Percentiles rank a stretch among this genome's conserved stretches.
Conservation (phyloP, 2,329 filamentous ascomycete species). For the Ambrosiella cleistominuta region DNA sequence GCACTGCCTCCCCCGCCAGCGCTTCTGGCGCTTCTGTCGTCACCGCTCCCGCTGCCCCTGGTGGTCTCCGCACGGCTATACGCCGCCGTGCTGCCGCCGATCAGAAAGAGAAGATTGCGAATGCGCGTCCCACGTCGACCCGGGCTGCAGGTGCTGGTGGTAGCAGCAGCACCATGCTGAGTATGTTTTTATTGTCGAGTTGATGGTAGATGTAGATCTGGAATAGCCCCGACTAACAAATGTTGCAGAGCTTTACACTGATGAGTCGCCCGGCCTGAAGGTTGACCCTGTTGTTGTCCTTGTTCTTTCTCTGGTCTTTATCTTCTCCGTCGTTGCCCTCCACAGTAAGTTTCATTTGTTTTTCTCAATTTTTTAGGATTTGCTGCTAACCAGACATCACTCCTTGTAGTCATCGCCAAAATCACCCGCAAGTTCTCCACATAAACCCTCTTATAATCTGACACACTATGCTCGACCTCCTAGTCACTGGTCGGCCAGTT, state of each 20-base stretch:
- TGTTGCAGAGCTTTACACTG: conserved; percentile 69
- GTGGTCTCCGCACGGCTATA: conserved; percentile 88
- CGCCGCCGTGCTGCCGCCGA: conserved; percentile 89
- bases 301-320: conserved; percentile 91
- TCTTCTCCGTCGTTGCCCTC: conserved; percentile 93
- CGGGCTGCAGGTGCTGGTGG: conserved; percentile 85
- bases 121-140: conserved; percentile 81
- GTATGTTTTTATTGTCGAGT: conserved; percentile 34
- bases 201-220: neutral
- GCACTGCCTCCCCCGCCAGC: conserved; percentile 46
- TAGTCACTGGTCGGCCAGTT: neutral
- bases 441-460: conserved; percentile 22
- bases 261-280: conserved; percentile 92
- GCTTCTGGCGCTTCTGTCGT: conserved; percentile 58
- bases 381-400: conserved; percentile 13
- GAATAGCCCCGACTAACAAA: conserved; percentile 2
- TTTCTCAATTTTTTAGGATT: neutral
- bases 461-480: neutral
- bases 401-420: conserved; percentile 69
- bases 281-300: conserved; percentile 96
- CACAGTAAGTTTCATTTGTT: conserved; percentile 52
- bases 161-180: conserved; percentile 95
- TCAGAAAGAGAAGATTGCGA: conserved; percentile 92
- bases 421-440: conserved; percentile 72
- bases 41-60: conserved; percentile 66